phyloP scores from a whole-genome alignment of 208 protist species.

The Leishmania major region DNA sequence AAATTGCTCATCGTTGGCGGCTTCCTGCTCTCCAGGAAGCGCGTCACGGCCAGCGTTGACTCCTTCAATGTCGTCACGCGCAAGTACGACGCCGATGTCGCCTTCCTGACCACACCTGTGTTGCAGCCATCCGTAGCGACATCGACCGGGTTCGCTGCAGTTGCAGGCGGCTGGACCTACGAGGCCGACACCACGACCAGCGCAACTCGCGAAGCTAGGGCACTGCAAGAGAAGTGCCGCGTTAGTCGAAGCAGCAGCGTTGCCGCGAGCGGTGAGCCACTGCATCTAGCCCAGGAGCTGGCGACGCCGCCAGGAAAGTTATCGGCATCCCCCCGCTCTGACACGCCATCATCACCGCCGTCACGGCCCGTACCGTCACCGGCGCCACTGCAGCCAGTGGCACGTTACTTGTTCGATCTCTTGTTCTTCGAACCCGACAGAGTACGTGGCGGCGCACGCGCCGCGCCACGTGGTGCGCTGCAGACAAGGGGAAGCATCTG shows the following conservation, averaged over 20 bases:
- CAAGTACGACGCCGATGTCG: slow-evolving; percentile 31
- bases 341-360: not conserved
- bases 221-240: not conserved
- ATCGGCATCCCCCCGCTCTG: not conserved
- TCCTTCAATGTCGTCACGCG: slow-evolving; percentile 40
- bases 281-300: not conserved
- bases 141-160: slow-evolving; percentile 34
- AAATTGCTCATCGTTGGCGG: slow-evolving; percentile 35
- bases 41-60: slow-evolving; percentile 36
- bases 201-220: not conserved
- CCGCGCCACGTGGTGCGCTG: not conserved
- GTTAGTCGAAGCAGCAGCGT: not conserved
- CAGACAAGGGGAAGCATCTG: not conserved
- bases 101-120: slow-evolving; percentile 22
- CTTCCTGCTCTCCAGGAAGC: slow-evolving; percentile 23
- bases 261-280: not conserved
- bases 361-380: not conserved
- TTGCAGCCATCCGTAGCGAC: slow-evolving; percentile 35
- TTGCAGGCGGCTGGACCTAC: slow-evolving; percentile 34
- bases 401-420: slow-evolving; percentile 25
- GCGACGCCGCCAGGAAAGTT: not conserved
- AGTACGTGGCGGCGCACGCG: not conserved
- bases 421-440: slow-evolving; percentile 22
- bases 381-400: not conserved
- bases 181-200: not conserved